Evolutionary conservation across 2,329 filamentous ascomycete genomes (phyloP).

Genomic region (Emergomyces orientalis): DNA sequence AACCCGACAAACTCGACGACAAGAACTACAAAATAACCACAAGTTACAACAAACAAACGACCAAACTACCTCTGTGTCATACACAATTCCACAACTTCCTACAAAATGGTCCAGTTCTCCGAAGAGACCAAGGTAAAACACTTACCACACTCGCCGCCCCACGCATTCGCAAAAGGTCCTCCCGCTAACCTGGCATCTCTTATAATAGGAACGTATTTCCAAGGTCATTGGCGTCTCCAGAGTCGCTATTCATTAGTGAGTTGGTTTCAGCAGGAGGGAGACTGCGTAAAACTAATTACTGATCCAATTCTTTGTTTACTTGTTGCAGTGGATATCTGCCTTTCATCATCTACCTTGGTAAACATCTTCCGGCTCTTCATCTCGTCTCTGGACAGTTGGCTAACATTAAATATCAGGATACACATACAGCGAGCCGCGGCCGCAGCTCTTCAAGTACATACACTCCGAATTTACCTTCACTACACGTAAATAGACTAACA

Average conservation of each 20-base stretch:
- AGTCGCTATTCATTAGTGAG: slow-evolving; percentile 92
- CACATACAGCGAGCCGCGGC: slow-evolving; percentile 85
- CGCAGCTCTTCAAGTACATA: slow-evolving; percentile 66
- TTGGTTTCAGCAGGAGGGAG: slow-evolving; percentile 10
- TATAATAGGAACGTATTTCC: slow-evolving; percentile 79
- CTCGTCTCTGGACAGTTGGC: slow-evolving; percentile 4
- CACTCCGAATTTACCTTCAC: slow-evolving; percentile 12
- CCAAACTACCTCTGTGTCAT: background rate
- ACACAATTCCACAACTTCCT: background rate
- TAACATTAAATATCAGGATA: slow-evolving; percentile 53
- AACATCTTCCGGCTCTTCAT: slow-evolving; percentile 15
- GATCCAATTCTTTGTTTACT: slow-evolving; percentile 12
- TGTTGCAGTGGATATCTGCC: slow-evolving; percentile 76
- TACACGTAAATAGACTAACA: background rate
- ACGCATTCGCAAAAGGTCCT: background rate
- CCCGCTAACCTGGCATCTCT: background rate
- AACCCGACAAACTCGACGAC: background rate
- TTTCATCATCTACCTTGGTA: slow-evolving; percentile 93
- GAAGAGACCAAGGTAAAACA: slow-evolving; percentile 84
- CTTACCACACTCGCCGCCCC: slow-evolving; percentile 7
- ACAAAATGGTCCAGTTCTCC: slow-evolving; percentile 57
- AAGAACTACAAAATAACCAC: background rate
- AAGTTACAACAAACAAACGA: background rate
- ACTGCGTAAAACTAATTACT: slow-evolving; percentile 29
- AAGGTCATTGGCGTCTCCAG: slow-evolving; percentile 92